Percentiles rank a stretch among this genome's conserved stretches.
Conservation (phyloP, 129 eudicot genomes). For the Deinandra increscens region DNA sequence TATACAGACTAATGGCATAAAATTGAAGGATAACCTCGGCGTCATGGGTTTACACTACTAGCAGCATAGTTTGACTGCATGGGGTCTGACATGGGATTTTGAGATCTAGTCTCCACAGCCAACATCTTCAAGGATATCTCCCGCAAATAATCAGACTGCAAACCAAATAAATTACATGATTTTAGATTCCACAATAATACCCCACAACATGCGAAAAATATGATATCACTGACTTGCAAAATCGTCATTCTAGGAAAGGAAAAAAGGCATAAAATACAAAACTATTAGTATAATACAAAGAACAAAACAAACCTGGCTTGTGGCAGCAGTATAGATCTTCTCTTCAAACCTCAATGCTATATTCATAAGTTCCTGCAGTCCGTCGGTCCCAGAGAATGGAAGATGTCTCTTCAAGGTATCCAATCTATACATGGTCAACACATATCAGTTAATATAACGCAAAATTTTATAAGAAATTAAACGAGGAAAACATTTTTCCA, state of each 20-base stretch:
- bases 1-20: not conserved
- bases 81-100: constrained; percentile 47
- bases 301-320: constrained; percentile 51
- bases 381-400: constrained; percentile 76
- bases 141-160: constrained; percentile 78
- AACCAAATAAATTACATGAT: not conserved
- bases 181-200: constrained; percentile 3
- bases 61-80: constrained; percentile 47
- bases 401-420: constrained; percentile 70
- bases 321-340: constrained; percentile 57
- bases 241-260: not conserved
- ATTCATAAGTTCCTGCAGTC: constrained; percentile 53
- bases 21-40: constrained; percentile 44
- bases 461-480: not conserved
- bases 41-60: constrained; percentile 42
- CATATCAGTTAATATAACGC: not conserved
- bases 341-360: constrained; percentile 73
- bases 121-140: constrained; percentile 74
- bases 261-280: not conserved
- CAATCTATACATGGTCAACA: constrained; percentile 43
- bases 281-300: not conserved
- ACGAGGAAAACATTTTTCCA: not conserved
- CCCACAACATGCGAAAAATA: not conserved
- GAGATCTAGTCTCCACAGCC: constrained; percentile 69
- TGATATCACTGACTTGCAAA: constrained; percentile 11